Evolutionary conservation across 2,329 filamentous ascomycete species (phyloP).

Genomic region (Aspergillus brasiliensis): DNA sequence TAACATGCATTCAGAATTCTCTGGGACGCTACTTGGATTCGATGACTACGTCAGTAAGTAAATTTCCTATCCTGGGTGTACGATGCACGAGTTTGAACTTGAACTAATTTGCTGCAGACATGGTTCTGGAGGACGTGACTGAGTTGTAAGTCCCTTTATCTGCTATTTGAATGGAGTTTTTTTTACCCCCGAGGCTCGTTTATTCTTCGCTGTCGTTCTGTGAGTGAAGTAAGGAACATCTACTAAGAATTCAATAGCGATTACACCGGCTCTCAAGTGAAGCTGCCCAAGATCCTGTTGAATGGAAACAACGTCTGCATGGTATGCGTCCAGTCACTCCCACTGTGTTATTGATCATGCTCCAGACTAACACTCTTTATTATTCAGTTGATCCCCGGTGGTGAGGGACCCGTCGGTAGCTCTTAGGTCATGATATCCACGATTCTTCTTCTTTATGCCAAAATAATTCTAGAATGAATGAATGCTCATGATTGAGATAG

Average conservation of each 20-base stretch:
- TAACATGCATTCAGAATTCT: constrained; percentile 70
- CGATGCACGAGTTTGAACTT: constrained; percentile 19
- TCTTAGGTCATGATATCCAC: constrained; percentile 25
- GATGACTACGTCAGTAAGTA: constrained; percentile 99
- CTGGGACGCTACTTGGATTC: constrained; percentile 89
- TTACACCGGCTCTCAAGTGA: constrained; percentile 82
- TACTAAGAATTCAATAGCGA: constrained; percentile 61
- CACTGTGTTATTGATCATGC: not conserved
- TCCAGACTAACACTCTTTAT: not conserved
- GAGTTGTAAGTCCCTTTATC: constrained; percentile 71
- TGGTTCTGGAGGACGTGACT: constrained; percentile 96
- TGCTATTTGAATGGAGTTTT: constrained; percentile 5
- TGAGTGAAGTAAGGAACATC: not conserved
- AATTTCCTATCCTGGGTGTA: not conserved
- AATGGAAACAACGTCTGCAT: constrained; percentile 99
- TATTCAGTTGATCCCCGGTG: constrained; percentile 71
- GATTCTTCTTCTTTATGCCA: constrained; percentile 15
- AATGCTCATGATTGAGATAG: constrained; percentile 21
- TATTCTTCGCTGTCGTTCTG: not conserved
- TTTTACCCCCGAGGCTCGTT: not conserved
- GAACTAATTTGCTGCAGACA: constrained; percentile 62
- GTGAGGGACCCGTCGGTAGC: constrained; percentile 64
- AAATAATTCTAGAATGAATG: constrained; percentile 18
- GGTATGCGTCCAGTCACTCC: constrained; percentile 56
- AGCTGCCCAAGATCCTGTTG: constrained; percentile 89